A percentile compares a stretch with the other conserved stretches of the same genome.
These are phyloP conservation scores for Blastobotrys mokoenaii DNA, from an alignment of 805 yeast genomes.

Conservation along the genomic window DNA sequence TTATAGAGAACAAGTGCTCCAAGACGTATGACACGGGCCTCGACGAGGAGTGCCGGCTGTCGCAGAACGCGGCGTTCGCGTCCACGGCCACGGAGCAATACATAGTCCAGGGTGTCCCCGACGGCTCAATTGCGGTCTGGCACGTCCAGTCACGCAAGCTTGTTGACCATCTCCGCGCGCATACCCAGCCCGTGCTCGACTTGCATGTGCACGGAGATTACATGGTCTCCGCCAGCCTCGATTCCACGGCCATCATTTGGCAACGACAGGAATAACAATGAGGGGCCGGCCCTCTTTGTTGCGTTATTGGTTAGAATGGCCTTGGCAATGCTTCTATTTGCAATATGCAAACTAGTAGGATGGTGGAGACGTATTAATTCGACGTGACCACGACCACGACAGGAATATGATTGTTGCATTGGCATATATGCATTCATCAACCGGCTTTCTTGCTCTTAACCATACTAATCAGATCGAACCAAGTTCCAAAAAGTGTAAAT, in stretches of 20 bases:
- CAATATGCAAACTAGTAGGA: too few species aligned
- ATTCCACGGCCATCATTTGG: not conserved
- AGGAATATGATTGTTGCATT: too few species aligned
- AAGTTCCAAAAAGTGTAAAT: too few species aligned
- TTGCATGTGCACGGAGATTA: not conserved
- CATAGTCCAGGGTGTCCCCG: constrained; percentile 47
- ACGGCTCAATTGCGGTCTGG: constrained; percentile 50
- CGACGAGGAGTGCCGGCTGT: constrained; percentile 36
- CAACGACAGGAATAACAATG: too few species aligned
- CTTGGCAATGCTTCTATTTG: too few species aligned
- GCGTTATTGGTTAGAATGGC: too few species aligned
- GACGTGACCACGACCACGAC: too few species aligned
- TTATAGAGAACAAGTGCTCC: constrained; percentile 69
- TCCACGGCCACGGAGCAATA: constrained; percentile 21
- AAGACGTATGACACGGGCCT: constrained; percentile 46
- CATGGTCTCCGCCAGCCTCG: not conserved
- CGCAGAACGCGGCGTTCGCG: constrained; percentile 46
- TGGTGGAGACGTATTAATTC: too few species aligned
- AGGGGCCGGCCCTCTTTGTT: too few species aligned
- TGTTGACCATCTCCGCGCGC: constrained; percentile 22
- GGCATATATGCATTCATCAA: too few species aligned
- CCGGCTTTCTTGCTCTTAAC: too few species aligned
- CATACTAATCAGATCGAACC: too few species aligned
- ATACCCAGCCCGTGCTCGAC: not conserved
- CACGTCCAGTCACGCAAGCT: constrained; percentile 54